Evolutionary conservation across 768 basidiomycete genomes (phyloP).

Genomic region (Floccularia luteovirens): DNA sequence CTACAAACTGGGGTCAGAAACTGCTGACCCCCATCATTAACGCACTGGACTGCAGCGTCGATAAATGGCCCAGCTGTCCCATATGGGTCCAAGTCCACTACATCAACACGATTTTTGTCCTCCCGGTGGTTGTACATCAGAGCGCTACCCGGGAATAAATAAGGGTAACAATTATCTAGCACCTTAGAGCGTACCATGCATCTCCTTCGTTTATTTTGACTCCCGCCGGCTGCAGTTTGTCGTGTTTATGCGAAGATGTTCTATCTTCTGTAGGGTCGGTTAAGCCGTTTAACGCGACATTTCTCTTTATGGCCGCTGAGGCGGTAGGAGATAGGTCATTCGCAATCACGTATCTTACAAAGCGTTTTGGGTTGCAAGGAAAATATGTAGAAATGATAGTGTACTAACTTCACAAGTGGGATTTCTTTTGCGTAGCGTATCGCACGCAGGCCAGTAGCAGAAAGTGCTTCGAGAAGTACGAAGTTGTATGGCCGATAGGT

Average conservation of each 20-base stretch:
- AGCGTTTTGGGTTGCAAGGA: slow-evolving; percentile 7
- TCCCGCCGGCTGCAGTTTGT: slow-evolving; percentile 27
- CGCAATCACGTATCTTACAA: slow-evolving; percentile 79
- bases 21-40: slow-evolving; percentile 75
- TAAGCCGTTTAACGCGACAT: slow-evolving; percentile 77
- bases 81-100: slow-evolving; percentile 97
- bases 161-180: background rate
- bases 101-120: slow-evolving; percentile 72
- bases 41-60: slow-evolving; percentile 85
- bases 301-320: slow-evolving; percentile 77
- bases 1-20: background rate
- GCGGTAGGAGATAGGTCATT: slow-evolving; percentile 88
- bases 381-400: background rate
- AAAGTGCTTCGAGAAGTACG: slow-evolving; percentile 85
- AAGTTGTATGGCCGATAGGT: slow-evolving; percentile 54
- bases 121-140: slow-evolving; percentile 88
- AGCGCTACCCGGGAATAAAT: slow-evolving; percentile 36
- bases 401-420: slow-evolving; percentile 71
- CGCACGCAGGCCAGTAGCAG: slow-evolving; percentile 91
- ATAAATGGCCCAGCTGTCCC: slow-evolving; percentile 97
- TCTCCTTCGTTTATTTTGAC: slow-evolving; percentile 88
- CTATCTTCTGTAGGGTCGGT: slow-evolving; percentile 22
- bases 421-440: slow-evolving; percentile 99
- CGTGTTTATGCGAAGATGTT: slow-evolving; percentile 9
- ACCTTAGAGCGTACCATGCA: slow-evolving; percentile 60